Percentiles rank a stretch among this genome's conserved stretches.
Conservation (phyloP, 495 filamentous ascomycete genomes). For the Penicillium canescens region DNA sequence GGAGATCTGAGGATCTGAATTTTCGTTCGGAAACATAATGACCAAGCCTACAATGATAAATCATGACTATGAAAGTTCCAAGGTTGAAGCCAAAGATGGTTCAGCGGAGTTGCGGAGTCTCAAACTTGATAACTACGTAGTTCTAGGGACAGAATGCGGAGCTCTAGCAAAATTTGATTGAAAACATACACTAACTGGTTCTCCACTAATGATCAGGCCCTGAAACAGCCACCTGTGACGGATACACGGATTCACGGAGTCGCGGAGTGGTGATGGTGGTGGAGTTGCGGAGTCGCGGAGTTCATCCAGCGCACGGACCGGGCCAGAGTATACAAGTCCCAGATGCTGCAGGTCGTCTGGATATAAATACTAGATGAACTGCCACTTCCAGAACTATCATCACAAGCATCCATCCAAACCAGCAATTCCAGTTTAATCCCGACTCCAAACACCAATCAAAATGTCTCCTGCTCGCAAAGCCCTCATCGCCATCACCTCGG, state of each 20-base stretch:
- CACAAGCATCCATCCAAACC: not conserved
- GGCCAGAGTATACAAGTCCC: not conserved
- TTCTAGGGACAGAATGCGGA: too few relatives aligned
- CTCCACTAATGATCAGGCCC: too few relatives aligned
- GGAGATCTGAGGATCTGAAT: not conserved
- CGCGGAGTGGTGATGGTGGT: constrained; percentile 1
- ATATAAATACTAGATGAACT: not conserved
- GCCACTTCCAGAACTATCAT: not conserved
- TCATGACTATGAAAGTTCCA: too few relatives aligned
- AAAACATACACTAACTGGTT: too few relatives aligned
- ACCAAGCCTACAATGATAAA: too few relatives aligned
- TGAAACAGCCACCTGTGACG: not conserved
- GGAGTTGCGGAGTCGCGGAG: not conserved
- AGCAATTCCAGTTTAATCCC: not conserved
- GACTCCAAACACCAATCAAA: not conserved
- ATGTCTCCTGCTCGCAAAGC: constrained; percentile 45
- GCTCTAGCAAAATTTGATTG: too few relatives aligned
- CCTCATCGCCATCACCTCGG: constrained; percentile 48
- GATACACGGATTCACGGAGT: constrained; percentile 7
- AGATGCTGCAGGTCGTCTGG: not conserved
- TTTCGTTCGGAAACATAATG: not conserved
- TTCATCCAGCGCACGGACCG: not conserved
- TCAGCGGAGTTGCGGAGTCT: constrained; percentile 1
- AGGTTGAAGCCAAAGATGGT: too few relatives aligned
- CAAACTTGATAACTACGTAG: too few relatives aligned